Evolutionary conservation across 2,329 filamentous ascomycete genomes (phyloP).

Genomic region (Myrmaecium sp.): DNA sequence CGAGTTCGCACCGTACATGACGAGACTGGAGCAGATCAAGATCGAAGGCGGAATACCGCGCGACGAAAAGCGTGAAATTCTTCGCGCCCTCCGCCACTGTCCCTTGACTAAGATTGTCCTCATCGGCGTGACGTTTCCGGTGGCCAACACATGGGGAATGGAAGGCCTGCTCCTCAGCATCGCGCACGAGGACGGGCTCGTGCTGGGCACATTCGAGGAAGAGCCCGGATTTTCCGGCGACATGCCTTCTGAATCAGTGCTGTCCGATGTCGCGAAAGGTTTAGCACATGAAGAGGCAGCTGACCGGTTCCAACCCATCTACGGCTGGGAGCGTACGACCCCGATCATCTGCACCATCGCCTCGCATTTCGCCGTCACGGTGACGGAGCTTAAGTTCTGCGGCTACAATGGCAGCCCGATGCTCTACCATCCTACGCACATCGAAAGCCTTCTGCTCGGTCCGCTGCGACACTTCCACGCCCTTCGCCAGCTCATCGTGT

Average conservation of each 20-base stretch:
- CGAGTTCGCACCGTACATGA: conserved; percentile 26
- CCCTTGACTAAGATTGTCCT: conserved; percentile 28
- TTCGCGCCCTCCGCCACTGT: conserved; percentile 25
- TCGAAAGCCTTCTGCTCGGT: conserved; percentile 21
- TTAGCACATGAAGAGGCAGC: conserved; percentile 10
- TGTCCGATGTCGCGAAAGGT: conserved; percentile 9
- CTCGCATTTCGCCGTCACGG: conserved; percentile 20
- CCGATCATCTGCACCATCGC: conserved; percentile 27
- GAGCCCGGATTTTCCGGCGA: too few species aligned
- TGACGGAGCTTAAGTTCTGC: conserved; percentile 31
- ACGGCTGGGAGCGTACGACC: conserved; percentile 22
- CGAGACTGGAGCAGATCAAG: conserved; percentile 25
- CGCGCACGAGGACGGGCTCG: conserved; percentile 11
- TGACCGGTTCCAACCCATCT: conserved; percentile 22
- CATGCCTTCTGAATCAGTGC: too few species aligned
- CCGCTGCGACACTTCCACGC: conserved; percentile 26
- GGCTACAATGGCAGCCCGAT: conserved; percentile 28
- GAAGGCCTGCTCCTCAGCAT: conserved; percentile 9
- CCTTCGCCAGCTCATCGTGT: conserved; percentile 23
- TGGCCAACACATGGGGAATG: conserved; percentile 29
- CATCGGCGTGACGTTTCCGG: conserved; percentile 25
- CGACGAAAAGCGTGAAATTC: conserved; percentile 28
- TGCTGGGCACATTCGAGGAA: too few species aligned
- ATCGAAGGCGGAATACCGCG: conserved; percentile 30
- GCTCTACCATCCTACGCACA: conserved; percentile 20